Base-by-base conservation (phyloP, 2,329 filamentous ascomycete genomes). In the Metarhizium guizhouense region DNA sequence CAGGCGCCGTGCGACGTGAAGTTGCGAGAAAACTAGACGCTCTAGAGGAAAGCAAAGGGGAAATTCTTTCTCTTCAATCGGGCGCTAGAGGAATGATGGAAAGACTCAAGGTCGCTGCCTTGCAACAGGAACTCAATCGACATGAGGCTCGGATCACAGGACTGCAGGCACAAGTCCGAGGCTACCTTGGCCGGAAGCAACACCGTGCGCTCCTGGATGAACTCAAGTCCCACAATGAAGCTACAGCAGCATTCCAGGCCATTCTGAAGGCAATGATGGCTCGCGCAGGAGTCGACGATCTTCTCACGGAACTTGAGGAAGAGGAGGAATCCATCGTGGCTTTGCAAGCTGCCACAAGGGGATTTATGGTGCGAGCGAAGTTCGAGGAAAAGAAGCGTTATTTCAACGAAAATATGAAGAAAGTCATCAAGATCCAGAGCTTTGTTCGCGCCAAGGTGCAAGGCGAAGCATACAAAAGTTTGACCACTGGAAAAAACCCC, bases 371-470 rank as follows among this genome's bases (percentile, higher is more conserved):
- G 36, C 83, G 93, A 38, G 79, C 76, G 14, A 79, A 78, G 18
- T 97, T 95, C 64, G 83, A 82, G 53, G 90, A 95, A 70, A 96
- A 96, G 78, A 85, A 87, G 67, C 85, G 84, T 25, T 93, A 88
- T 74, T 99, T 92, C 76, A 86, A 88, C 62, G 87, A 95, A 72
- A 99, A 99, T 67, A 99, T 99, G 94, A 85, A 96, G 65, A 97
- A 95, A 72, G 94, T 99, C 30, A 86, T 99, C 77, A 99, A 99
- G 72, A 91, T 97, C 56, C 95, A 99, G 69, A 99, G 94, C 68
- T 95, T 97, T 62, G 86, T 97, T 54, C 85, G 94, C 59, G 94
- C 87, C 61, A 94, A 95, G 68, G 89, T 97, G 52, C 94, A 99
- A 70, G 94, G 94, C 53, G 90, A 99, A 72, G 94, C 94, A 2